phyloP scores from a whole-genome alignment of 2,329 filamentous ascomycete genomes.

The Coniella vitis region DNA sequence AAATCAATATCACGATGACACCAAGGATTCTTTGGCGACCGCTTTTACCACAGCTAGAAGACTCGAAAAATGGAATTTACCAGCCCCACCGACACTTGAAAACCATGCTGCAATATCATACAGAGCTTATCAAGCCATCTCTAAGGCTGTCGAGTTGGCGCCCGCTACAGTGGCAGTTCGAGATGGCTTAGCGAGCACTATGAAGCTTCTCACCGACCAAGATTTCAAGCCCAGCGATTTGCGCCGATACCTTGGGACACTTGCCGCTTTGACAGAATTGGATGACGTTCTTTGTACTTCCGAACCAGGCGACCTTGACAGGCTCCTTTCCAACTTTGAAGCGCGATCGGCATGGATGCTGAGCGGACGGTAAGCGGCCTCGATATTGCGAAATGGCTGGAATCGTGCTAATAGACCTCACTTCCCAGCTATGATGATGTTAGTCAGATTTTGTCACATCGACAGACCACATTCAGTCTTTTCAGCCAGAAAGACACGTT shows the following conservation, averaged over 20 bases:
- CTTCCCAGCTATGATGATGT: slow-evolving; percentile 66
- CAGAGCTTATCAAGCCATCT: slow-evolving; percentile 71
- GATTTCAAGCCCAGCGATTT: slow-evolving; percentile 45
- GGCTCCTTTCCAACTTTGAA: slow-evolving; percentile 57
- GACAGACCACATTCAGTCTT: slow-evolving; percentile 75
- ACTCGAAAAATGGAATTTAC: slow-evolving; percentile 87
- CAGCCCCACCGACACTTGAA: slow-evolving; percentile 56
- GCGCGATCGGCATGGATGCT: slow-evolving; percentile 71
- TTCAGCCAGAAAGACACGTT: slow-evolving; percentile 65
- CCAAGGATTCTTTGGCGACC: slow-evolving; percentile 56
- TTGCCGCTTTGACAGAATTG: slow-evolving; percentile 74
- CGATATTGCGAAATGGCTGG: neutral
- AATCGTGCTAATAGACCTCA: slow-evolving; percentile 21
- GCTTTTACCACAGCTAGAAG: slow-evolving; percentile 75
- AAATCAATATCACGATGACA: slow-evolving; percentile 53
- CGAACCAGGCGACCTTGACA: slow-evolving; percentile 53
- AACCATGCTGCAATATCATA: slow-evolving; percentile 67
- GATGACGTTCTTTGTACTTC: slow-evolving; percentile 65
- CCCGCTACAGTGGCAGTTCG: slow-evolving; percentile 54
- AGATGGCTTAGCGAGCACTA: slow-evolving; percentile 53
- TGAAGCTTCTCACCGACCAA: slow-evolving; percentile 47
- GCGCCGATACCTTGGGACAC: slow-evolving; percentile 49
- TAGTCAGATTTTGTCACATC: slow-evolving; percentile 71
- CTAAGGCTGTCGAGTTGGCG: slow-evolving; percentile 53
- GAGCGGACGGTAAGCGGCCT: slow-evolving; percentile 59